Base-by-base conservation (phyloP, 371 early-diverging fungal species). In the Rhizopus stolonifer region DNA sequence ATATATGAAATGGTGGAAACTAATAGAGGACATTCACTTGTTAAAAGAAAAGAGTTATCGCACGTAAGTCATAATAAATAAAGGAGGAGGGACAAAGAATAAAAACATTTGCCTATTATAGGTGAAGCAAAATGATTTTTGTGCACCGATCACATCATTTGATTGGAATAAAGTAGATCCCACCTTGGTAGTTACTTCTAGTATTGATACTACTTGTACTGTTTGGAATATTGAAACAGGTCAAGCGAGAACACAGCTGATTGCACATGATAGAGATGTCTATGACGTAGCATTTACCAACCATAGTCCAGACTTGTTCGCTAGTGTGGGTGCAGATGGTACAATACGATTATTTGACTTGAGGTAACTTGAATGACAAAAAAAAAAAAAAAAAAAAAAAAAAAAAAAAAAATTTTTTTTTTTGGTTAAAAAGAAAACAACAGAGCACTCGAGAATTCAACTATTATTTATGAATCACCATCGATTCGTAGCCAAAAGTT, bases 191-290 rank as follows among this genome's bases (percentile, higher is more conserved):
- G 92, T 96, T 8, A 94, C 98, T 2, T 86, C 91, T 24, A 90
- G 91, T 52, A 91, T 97, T 44, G 98, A 98, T 64, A 98, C 98
- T 0, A 98, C 98, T 11, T 98, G 98, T 67, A 96, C 98, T 1
- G 89, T 97, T 2, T 98, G 98, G 98, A 92, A 96, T 61, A 82
- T 96, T 9, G 89, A 89, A 55, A 91, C 93, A 13, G 85, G 82
- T 42, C 93, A 95, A 72, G 91, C 93, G 22, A 98, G 93, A 63
- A 95, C 98, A 2, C 97, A 97, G 62, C 77, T 98, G 33, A 97
- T 98, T 71, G 97, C 97, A 0, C 98, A 98, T 67, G 98, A 98
- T 67, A 84, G 86, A 54, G 96, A 96, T 57, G 96, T 98, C 8
- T 96, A 87, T 70, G 98, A 98, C 64, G 96, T 97, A 19, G 85